A percentile compares a stretch with the other conserved stretches of the same genome.
These are phyloP conservation scores for Dissophora ornata DNA, from an alignment of 192 early-diverging fungal genomes.

Conservation along the genomic window DNA sequence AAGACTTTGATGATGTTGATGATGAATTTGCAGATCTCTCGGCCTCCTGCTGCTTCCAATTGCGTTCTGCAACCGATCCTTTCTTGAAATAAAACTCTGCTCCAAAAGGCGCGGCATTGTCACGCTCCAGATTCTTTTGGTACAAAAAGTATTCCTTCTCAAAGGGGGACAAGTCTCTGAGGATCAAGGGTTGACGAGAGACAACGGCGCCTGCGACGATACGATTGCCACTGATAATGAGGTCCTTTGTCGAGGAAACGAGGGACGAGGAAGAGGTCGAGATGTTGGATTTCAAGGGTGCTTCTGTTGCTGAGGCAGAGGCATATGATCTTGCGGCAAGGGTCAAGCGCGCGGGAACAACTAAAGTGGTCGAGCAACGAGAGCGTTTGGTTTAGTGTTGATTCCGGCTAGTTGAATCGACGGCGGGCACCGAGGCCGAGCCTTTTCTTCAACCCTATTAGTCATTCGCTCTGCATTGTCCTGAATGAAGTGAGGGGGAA, in stretches of 20 bases:
- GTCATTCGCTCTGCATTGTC: no score
- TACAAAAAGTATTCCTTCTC: conserved; percentile 77
- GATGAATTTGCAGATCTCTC: conserved; percentile 21
- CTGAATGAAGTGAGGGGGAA: no score
- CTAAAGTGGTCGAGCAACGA: neutral
- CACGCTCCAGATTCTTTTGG: conserved; percentile 69
- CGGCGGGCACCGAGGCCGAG: no score
- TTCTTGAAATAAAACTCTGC: conserved; percentile 83
- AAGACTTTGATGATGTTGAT: conserved; percentile 12
- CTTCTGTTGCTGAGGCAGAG: conserved; percentile 8
- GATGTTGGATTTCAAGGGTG: conserved; percentile 50
- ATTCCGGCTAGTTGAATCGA: neutral
- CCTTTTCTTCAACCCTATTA: no score
- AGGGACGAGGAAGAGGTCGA: conserved; percentile 34
- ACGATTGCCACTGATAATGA: conserved; percentile 56
- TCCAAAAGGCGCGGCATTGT: conserved; percentile 66
- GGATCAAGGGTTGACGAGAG: conserved; percentile 74
- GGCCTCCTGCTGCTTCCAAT: conserved; percentile 65
- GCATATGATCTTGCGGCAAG: conserved; percentile 35
- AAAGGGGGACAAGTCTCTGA: conserved; percentile 69
- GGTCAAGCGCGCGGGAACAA: conserved; percentile 26
- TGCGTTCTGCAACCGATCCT: conserved; percentile 74
- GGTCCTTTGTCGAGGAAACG: conserved; percentile 44
- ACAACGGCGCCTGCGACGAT: conserved; percentile 73
- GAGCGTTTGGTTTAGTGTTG: neutral